Evolutionary conservation across 305 asterid genomes (phyloP), one percentile per base, ranked within the genome.

Genomic region (Ilex paraguariensis): DNA sequence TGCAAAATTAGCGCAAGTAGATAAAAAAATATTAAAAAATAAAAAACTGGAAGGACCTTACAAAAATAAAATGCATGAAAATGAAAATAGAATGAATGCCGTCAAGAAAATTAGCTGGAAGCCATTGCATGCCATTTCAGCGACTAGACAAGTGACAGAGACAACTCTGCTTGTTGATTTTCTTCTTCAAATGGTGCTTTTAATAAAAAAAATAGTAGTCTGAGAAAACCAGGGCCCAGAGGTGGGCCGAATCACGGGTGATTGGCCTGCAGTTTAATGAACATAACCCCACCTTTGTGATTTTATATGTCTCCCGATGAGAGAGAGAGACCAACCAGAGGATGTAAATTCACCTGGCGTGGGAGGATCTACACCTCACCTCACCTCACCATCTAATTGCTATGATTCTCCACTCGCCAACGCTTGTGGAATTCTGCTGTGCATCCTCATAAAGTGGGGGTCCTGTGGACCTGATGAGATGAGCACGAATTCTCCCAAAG

Each of bases 281-380:
- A 56, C 51, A 13, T 21, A 21, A 21, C 28, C 28, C 28, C 28
- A 21, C 28, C 28, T 21, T 0, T 67, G 83, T 21, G 30, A 33
- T 45, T 59, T 14, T 59, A 16, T 21, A 13, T 31, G 52, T 60
- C 66, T 59, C 31, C 30, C 12, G 40, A 14, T n/a, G 11, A 49
- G 80, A 77, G 74, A 52, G 2, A 46, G 13, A 58, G 31, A 40
- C 64, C 53, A 60, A 64, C 67, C 73, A 54, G 33, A 61, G 31
- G 63, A n/a, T 61, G 69, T 74, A 69, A 64, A 66, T 13, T 63
- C 63, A 73, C 66, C 60, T 46, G 82, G 75, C 84, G 87, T 85
- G 88, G 92, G 69, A 30, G 57, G 64, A 64, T 60, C 11, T 31
- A 36, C 39, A 70, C 85, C 89, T 78, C 70, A 40, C 85, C 89